Conservation (phyloP, 768 basidiomycete species). For the Lactifluus pinguis region DNA sequence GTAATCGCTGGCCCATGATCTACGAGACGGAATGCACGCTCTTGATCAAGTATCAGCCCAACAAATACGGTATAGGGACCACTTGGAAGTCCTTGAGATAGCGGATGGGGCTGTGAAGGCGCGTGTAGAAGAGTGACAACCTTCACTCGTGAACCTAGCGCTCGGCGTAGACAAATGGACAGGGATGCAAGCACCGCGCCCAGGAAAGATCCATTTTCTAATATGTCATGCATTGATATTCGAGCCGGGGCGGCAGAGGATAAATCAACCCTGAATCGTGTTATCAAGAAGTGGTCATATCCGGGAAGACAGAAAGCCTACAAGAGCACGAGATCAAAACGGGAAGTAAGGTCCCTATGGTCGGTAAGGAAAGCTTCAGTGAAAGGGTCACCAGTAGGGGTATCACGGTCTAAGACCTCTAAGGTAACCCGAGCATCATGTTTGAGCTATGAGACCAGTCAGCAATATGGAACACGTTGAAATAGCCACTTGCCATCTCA, state of each 20-base stretch:
- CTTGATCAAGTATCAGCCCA: conserved; percentile 66
- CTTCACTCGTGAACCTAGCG: conserved; percentile 64
- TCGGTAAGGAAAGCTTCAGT: conserved; percentile 65
- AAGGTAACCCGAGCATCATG: conserved; percentile 72
- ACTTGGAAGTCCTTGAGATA: conserved; percentile 48
- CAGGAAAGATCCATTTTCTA: conserved; percentile 55
- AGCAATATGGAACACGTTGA: neutral
- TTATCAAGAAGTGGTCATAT: neutral
- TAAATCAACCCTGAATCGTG: conserved; percentile 44
- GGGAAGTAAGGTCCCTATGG: conserved; percentile 47
- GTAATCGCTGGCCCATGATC: conserved; percentile 85
- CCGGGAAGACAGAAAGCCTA: conserved; percentile 24
- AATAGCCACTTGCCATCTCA: conserved; percentile 46
- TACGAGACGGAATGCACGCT: conserved; percentile 73
- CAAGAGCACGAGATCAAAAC: conserved; percentile 71
- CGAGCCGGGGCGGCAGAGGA: conserved; percentile 38
- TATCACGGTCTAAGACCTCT: conserved; percentile 44
- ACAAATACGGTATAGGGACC: conserved; percentile 47
- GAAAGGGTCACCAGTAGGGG: conserved; percentile 52
- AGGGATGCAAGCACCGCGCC: conserved; percentile 49
- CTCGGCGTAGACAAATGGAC: conserved; percentile 43
- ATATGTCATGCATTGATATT: conserved; percentile 34
- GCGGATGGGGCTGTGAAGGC: conserved; percentile 35
- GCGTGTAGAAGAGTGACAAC: conserved; percentile 54
- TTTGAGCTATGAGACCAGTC: conserved; percentile 42